Percentiles rank a stretch among this genome's conserved stretches.
These are phyloP conservation scores for Pyricularia grisea DNA, from an alignment of 2,329 filamentous ascomycete genomes.

Conservation along the genomic window DNA sequence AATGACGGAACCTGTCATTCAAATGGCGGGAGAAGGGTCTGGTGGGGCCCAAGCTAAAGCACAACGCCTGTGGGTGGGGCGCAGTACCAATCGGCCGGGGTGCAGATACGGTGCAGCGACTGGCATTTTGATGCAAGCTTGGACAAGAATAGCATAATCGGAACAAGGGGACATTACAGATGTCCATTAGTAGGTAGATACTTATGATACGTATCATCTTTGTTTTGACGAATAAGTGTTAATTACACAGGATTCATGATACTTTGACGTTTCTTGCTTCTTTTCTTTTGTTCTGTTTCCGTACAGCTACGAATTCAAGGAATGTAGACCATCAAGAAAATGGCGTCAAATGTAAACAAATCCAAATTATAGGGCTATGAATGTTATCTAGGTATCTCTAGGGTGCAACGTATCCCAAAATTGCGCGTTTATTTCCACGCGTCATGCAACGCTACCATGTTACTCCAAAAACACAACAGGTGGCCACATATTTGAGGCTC, in stretches of 20 bases:
- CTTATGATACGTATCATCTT: background rate
- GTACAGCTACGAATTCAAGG: background rate
- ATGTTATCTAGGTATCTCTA: background rate
- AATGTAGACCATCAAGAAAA: background rate
- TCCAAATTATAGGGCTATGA: background rate
- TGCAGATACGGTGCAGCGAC: background rate
- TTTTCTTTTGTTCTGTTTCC: background rate
- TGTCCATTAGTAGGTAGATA: background rate
- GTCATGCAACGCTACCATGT: background rate
- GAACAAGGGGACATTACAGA: background rate
- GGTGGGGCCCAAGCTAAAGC: background rate
- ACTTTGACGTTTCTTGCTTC: background rate
- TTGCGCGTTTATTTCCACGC: background rate
- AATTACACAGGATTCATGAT: background rate
- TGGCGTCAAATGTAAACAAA: background rate
- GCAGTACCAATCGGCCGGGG: background rate
- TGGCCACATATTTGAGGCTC: background rate
- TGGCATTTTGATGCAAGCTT: background rate
- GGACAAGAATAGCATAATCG: background rate
- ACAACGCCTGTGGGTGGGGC: background rate
- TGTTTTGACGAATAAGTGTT: background rate
- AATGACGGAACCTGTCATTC: conserved; percentile 16
- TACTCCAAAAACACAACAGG: background rate
- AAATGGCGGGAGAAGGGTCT: conserved; percentile 11
- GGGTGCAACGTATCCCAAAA: background rate